Evolutionary conservation across 306 rosid species (phyloP).

Genomic region (Herpetospermum pedunculosum): DNA sequence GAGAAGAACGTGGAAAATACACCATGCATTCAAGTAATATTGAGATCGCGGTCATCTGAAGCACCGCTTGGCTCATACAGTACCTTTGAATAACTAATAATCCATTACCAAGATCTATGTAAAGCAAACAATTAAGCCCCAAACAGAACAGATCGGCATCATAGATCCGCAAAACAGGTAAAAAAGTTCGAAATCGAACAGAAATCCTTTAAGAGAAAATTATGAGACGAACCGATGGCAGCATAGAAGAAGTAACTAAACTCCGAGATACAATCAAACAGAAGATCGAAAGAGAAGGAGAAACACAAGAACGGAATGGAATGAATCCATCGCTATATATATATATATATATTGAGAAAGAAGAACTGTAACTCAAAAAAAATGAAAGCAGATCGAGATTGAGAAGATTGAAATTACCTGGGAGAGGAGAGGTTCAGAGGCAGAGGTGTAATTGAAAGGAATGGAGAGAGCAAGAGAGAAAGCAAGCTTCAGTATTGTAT

Average conservation of each 20-base stretch:
- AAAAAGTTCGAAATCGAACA: not conserved
- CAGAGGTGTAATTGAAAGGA: not conserved
- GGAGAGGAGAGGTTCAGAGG: not conserved
- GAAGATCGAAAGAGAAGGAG: not conserved
- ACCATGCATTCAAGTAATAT: too few species aligned
- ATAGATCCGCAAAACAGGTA: not conserved
- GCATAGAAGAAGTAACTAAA: not conserved
- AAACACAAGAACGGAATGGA: not conserved
- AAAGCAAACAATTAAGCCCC: not conserved
- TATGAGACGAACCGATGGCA: not conserved
- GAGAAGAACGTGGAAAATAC: not conserved
- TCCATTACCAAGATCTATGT: not conserved
- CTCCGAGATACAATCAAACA: not conserved
- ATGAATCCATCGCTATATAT: not conserved
- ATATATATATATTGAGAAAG: too few species aligned
- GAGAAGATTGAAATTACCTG: not conserved
- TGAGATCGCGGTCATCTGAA: not conserved
- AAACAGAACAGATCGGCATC: conserved; percentile 7
- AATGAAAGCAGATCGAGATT: conserved; percentile 8
- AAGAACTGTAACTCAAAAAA: not conserved
- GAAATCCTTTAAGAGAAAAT: not conserved
- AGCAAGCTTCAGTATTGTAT: not conserved
- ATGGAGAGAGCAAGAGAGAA: not conserved
- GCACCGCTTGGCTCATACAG: not conserved
- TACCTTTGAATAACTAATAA: not conserved